These are phyloP conservation scores for Phytophthora brassicae DNA, from an alignment of 352 stramenopile genomes.

Conservation along the genomic window DNA sequence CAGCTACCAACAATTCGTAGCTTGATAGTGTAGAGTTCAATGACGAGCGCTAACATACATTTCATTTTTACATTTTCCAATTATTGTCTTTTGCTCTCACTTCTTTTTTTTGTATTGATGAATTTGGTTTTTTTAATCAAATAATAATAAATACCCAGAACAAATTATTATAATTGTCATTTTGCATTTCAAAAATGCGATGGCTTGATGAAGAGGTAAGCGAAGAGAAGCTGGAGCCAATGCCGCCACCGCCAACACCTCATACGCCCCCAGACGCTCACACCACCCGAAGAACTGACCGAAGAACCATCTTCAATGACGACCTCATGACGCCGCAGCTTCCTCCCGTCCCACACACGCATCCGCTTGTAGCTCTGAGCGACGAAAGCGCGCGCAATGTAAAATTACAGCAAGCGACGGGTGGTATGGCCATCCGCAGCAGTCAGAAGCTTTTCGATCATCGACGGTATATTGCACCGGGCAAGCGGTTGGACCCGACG, in stretches of 20 bases:
- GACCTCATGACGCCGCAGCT: conserved; percentile 34
- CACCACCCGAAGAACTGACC: conserved; percentile 4
- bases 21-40: conserved; percentile 34
- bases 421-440: conserved; percentile 20
- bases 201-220: conserved; percentile 21
- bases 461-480: conserved; percentile 1
- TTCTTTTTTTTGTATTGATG: too few species aligned
- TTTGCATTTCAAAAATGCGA: neutral
- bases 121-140: too few species aligned
- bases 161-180: neutral
- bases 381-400: conserved; percentile 28
- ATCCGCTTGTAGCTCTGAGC: conserved; percentile 46
- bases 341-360: conserved; percentile 51
- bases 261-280: conserved; percentile 30
- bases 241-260: conserved; percentile 51
- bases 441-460: conserved; percentile 12
- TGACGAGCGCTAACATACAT: conserved; percentile 23
- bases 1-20: neutral
- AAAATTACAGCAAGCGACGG: conserved; percentile 18
- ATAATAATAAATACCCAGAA: too few species aligned
- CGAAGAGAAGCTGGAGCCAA: conserved; percentile 50
- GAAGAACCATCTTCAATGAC: conserved; percentile 5
- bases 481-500: conserved; percentile 52
- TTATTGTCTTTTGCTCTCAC: too few species aligned
- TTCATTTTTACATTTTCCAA: conserved; percentile 9